phyloP scores from a whole-genome alignment of 2,329 filamentous ascomycete species.

The Colletotrichum gloeosporioides region DNA sequence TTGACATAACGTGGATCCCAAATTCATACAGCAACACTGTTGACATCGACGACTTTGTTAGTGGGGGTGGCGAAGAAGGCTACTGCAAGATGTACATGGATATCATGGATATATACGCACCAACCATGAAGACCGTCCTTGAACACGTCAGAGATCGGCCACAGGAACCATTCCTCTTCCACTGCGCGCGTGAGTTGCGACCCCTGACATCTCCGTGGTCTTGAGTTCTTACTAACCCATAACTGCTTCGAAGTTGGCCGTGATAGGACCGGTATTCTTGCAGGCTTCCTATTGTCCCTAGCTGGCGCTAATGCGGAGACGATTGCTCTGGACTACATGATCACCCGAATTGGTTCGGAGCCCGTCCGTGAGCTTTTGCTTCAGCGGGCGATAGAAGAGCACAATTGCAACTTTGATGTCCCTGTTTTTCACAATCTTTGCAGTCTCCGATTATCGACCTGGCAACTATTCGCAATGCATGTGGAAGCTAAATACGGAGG shows the following conservation, averaged over 20 bases:
- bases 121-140: slow-evolving; percentile 49
- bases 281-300: neutral
- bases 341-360: neutral
- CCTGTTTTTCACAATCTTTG: neutral
- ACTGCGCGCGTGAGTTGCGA: slow-evolving; percentile 54
- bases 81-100: slow-evolving; percentile 55
- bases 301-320: neutral
- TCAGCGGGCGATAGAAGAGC: neutral
- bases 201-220: neutral
- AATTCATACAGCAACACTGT: slow-evolving; percentile 16
- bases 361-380: neutral
- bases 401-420: neutral
- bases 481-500: neutral
- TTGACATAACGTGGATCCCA: neutral
- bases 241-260: neutral
- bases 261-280: neutral
- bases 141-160: slow-evolving; percentile 53
- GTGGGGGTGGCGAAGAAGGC: slow-evolving; percentile 47
- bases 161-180: slow-evolving; percentile 53
- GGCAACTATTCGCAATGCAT: neutral
- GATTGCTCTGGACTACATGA: neutral
- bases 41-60: slow-evolving; percentile 46
- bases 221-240: neutral
- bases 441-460: neutral
- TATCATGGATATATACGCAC: slow-evolving; percentile 46